Conservation (phyloP, 2,329 filamentous ascomycete species). For the Diaporthe vaccinii region DNA sequence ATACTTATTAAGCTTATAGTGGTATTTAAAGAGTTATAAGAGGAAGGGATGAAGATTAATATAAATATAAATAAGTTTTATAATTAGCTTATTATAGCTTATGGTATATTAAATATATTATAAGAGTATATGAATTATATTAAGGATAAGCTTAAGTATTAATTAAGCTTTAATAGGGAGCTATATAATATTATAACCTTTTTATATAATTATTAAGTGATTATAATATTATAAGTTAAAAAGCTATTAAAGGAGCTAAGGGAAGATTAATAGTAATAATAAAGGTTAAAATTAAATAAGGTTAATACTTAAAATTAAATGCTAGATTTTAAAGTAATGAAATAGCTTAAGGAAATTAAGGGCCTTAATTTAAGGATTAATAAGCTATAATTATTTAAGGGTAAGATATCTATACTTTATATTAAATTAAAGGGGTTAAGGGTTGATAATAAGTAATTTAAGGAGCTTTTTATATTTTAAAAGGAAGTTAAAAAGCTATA, state of each 20-base stretch:
- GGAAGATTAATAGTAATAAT: too few species aligned
- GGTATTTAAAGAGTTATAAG: neutral
- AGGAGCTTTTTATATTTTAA: too few species aligned
- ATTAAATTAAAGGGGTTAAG: too few species aligned
- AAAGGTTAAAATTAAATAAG: too few species aligned
- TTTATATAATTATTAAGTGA: too few species aligned
- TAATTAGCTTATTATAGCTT: neutral
- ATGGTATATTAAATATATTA: neutral
- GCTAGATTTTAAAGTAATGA: too few species aligned
- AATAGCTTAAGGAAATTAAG: too few species aligned
- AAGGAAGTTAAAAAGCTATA: too few species aligned
- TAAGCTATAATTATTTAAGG: neutral
- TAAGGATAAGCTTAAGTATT: neutral
- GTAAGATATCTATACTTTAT: neutral
- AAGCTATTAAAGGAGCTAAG: too few species aligned
- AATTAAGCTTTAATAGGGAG: neutral
- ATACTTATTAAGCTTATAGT: neutral
- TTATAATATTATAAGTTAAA: too few species aligned
- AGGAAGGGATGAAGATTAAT: neutral
- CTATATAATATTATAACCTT: neutral
- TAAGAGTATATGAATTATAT: neutral
- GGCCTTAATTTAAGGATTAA: neutral
- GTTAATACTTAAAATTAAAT: too few species aligned
- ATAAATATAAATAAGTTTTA: neutral
- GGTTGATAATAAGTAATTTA: too few species aligned